Evolutionary conservation across 164 flowering plant genomes (phyloP), one percentile per base, ranked within the genome.

Genomic region (Cinnamomum chago): DNA sequence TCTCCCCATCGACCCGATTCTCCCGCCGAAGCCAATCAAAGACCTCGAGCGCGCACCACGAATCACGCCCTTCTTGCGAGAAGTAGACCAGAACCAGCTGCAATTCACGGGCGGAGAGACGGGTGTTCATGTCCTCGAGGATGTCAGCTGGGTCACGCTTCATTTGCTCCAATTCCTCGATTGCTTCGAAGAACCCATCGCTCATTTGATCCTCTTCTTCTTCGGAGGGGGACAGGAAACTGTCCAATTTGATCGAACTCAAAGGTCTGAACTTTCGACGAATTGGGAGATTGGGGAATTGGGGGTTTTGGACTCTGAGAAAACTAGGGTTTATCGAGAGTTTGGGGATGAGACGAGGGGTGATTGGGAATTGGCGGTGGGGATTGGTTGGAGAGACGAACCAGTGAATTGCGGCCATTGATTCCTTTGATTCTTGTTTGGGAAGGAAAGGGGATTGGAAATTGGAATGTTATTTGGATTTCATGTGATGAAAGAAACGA

Each of bases 1-100:
- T 95, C 85, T 93, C 99, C 77, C 90, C 84, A 77, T 93, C 99
- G 2, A 92, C 97, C 72, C 90, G 78, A 70, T 93, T 90, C 81
- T 89, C 97, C 82, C 89, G 90, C 76, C 82, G 84, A 17, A 95
- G 85, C 97, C 97, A 95, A 76, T 95, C 99, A 78, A 92, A 93
- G 64, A 95, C 99, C 81, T 95, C 99, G 78, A 95, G 81, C 0
- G 97, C 94, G 71, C 94, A 92, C 97, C 97, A 95, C 3, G 97
- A 95, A 76, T 95, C 99, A 76, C 95, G 86, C 58, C 97, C 97
- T 68, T 95, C 97, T 74, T 90, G 97, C 2, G 97, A 83, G 81
- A 95, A 95, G 73, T 95, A 95, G 10, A 95, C 97, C 67, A 95
- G 75, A 65, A 93, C 97, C 10, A 95, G 80, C 80, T 92, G 97